Conservation (phyloP, 768 basidiomycete genomes). For the Mycena rosella region DNA sequence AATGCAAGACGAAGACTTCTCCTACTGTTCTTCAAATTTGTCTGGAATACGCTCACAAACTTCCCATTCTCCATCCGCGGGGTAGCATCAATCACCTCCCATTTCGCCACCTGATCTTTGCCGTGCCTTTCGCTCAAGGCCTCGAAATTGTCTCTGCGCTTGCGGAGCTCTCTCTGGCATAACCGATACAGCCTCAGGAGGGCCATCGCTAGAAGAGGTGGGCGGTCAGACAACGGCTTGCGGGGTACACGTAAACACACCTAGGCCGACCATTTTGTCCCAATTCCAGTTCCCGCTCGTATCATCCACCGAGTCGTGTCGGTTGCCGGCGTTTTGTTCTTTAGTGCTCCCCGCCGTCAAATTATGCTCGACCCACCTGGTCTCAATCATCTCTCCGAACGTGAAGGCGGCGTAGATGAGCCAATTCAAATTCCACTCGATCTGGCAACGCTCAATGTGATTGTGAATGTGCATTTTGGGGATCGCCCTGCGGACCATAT, state of each 20-base stretch:
- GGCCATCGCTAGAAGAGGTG: too few species aligned
- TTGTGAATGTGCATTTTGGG: slow-evolving; percentile 47
- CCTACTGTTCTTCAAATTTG: slow-evolving; percentile 1
- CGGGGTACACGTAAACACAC: neutral
- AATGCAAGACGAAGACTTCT: neutral
- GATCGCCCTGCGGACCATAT: slow-evolving; percentile 41
- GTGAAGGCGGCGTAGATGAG: slow-evolving; percentile 40
- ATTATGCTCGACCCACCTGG: slow-evolving; percentile 32
- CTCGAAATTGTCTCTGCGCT: too few species aligned
- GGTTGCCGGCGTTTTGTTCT: slow-evolving; percentile 36
- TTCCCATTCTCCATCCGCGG: slow-evolving; percentile 10
- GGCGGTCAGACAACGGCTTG: too few species aligned
- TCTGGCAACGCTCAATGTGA: slow-evolving; percentile 42
- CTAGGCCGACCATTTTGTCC: slow-evolving; percentile 16
- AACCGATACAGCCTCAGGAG: too few species aligned
- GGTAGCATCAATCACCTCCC: neutral
- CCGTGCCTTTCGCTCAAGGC: too few species aligned
- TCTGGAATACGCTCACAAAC: slow-evolving; percentile 3
- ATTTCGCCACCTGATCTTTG: too few species aligned
- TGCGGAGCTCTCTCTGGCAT: too few species aligned
- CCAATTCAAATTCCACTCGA: slow-evolving; percentile 43
- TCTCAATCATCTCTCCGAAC: slow-evolving; percentile 46
- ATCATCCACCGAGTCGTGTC: slow-evolving; percentile 32
- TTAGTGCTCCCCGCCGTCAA: slow-evolving; percentile 32
- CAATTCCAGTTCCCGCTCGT: slow-evolving; percentile 28